phyloP scores from a whole-genome alignment of 345 rosid genomes.

The Hypericum androsaemum region DNA sequence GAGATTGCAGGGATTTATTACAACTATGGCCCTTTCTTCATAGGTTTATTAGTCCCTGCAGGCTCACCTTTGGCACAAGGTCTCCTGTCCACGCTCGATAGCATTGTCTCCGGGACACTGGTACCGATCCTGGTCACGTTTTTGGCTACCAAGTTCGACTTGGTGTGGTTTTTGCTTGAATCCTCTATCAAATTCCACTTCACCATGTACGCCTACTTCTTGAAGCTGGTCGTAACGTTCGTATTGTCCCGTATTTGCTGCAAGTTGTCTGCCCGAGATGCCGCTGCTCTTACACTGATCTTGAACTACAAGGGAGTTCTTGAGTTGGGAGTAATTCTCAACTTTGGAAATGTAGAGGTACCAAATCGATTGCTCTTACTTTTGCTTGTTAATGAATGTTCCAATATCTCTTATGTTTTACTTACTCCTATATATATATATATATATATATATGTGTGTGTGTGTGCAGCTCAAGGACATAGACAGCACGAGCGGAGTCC shows the following conservation, averaged over 20 bases:
- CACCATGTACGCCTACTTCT: not conserved
- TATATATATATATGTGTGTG: not conserved
- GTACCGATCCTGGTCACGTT: not conserved
- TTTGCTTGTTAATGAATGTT: no score
- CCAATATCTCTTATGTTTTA: no score
- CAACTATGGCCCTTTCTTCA: not conserved
- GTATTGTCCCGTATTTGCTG: not conserved
- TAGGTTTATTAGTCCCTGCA: conserved; percentile 3
- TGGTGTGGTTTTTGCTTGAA: not conserved
- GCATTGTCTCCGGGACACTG: not conserved
- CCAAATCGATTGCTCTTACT: no score
- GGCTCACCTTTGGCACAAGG: conserved; percentile 2
- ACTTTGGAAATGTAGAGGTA: not conserved
- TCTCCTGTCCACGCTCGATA: not conserved
- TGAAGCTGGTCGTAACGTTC: not conserved
- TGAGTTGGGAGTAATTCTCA: not conserved
- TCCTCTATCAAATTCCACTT: not conserved
- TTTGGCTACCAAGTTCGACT: not conserved
- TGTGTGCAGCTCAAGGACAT: not conserved
- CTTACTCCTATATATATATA: no score
- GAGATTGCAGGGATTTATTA: not conserved
- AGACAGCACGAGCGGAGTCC: conserved; percentile 3
- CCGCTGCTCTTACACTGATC: conserved; percentile 2
- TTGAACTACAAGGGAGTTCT: not conserved
- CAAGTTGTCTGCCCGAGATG: not conserved